Evolutionary conservation across 2,329 filamentous ascomycete species (phyloP).

Genomic region (Fusarium sp.): DNA sequence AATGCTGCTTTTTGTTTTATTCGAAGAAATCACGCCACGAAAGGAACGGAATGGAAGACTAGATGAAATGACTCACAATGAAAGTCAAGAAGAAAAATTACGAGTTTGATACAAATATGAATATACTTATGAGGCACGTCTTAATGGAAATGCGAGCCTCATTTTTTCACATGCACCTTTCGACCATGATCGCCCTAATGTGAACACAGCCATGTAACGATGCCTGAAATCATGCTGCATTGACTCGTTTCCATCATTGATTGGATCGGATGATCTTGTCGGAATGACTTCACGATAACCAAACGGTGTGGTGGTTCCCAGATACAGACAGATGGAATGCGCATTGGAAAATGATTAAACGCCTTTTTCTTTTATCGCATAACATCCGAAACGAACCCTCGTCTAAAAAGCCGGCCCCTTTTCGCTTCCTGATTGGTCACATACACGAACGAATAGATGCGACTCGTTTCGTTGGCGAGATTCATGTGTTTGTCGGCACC

Average conservation of each 20-base stretch:
- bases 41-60: conserved; percentile 26
- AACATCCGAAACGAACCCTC: conserved; percentile 37
- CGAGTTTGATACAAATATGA: conserved; percentile 42
- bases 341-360: conserved; percentile 30
- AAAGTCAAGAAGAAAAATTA: conserved; percentile 37
- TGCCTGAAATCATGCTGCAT: conserved; percentile 3
- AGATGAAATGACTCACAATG: conserved; percentile 38
- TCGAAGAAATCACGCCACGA: conserved; percentile 42
- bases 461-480: conserved; percentile 21
- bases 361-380: conserved; percentile 35
- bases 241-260: not conserved
- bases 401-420: conserved; percentile 38
- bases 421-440: conserved; percentile 39
- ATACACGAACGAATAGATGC: conserved; percentile 20
- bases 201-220: not conserved
- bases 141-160: conserved; percentile 30
- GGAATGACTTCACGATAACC: conserved; percentile 20
- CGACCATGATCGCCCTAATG: not conserved
- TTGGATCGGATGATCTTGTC: conserved; percentile 1
- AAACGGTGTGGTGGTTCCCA: conserved; percentile 12
- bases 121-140: conserved; percentile 36
- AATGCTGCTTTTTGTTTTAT: conserved; percentile 22
- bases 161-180: conserved; percentile 20
- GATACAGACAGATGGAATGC: conserved; percentile 21
- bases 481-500: conserved; percentile 41